Evolutionary conservation across 2,329 filamentous ascomycete genomes (phyloP), one percentile per base, ranked within the genome.

Genomic region (Daldinia sp.): DNA sequence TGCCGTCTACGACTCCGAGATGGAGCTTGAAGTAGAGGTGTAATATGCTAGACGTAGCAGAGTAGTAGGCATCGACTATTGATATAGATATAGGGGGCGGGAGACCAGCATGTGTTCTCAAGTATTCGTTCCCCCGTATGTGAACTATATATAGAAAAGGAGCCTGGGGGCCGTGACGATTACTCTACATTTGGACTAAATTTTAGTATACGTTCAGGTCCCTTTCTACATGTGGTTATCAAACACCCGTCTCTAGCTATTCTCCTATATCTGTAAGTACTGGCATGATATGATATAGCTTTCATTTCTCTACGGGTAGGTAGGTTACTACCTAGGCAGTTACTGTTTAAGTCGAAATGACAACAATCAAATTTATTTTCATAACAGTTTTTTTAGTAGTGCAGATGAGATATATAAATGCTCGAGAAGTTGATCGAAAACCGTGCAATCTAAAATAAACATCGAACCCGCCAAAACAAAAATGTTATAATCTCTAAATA

Each of bases 1-100:
- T 67, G 15, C 73, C 75, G 35, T 71, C 68, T 15, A 75, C 73
- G 10, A 75, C 74, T 9, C 74, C 74, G 26, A 72, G 46, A 39
- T 77, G 71, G 73, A 72, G 55, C 26, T 68, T 73, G 55, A 74
- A 30, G 65, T 74, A 44, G 60, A 35, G 10, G 60, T 30, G 4
- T 9, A 3, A n/a, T 26, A n/a, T 51, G 28, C n/a, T 35, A 20
- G 28, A 20, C 6, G 5, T 26, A 37, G 23, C 28, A 18, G 41
- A n/a, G 33, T 35, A n/a, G 10, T 1, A 3, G 6, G 51, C 3
- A 13, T 54, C 2, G 12, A n/a, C 10, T n/a, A 13, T 15, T 3
- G 13, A 18, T 3, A 15, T 30, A n/a, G 26, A 18, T 18, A 51
- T 33, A 35, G 33, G 33, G 33, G 33, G 7, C 3, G 26, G 26